Conservation (phyloP, 495 filamentous ascomycete genomes). For the Penicillium crystallinum region DNA sequence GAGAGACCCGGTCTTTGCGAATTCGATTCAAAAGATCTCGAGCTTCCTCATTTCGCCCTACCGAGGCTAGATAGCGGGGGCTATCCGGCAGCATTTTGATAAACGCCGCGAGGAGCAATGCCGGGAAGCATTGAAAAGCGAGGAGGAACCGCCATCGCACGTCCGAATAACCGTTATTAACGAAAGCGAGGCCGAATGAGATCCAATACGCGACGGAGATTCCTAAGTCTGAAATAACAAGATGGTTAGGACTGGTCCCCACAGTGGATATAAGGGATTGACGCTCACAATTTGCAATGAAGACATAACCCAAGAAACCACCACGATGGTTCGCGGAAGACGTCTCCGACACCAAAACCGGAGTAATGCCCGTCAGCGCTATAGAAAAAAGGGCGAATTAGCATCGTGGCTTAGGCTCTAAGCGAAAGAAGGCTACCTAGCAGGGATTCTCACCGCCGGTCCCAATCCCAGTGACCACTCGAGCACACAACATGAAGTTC, state of each 20-base stretch:
- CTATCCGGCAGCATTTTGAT: conserved; percentile 49
- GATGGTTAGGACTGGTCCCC: conserved; percentile 5
- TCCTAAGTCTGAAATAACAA: conserved; percentile 42
- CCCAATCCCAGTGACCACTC: conserved; percentile 53
- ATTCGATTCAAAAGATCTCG: conserved; percentile 28
- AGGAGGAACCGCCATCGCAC: conserved; percentile 53
- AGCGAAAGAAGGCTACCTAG: conserved; percentile 5
- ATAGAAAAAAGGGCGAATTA: neutral
- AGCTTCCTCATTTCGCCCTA: conserved; percentile 37
- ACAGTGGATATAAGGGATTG: neutral
- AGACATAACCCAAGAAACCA: conserved; percentile 45
- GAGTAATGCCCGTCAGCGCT: conserved; percentile 48
- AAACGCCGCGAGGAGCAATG: conserved; percentile 42
- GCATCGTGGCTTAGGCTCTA: neutral
- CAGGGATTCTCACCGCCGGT: conserved; percentile 35
- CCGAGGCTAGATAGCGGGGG: conserved; percentile 40
- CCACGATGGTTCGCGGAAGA: conserved; percentile 44
- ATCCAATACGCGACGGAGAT: conserved; percentile 61
- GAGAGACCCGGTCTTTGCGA: conserved; percentile 14
- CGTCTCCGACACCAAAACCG: conserved; percentile 49
- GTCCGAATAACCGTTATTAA: conserved; percentile 45
- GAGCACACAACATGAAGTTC: conserved; percentile 50
- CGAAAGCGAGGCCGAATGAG: conserved; percentile 51
- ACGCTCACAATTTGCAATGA: conserved; percentile 49
- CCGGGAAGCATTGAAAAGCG: conserved; percentile 51